Base-by-base conservation (phyloP, 768 basidiomycete genomes). In the Lactarius quietus region DNA sequence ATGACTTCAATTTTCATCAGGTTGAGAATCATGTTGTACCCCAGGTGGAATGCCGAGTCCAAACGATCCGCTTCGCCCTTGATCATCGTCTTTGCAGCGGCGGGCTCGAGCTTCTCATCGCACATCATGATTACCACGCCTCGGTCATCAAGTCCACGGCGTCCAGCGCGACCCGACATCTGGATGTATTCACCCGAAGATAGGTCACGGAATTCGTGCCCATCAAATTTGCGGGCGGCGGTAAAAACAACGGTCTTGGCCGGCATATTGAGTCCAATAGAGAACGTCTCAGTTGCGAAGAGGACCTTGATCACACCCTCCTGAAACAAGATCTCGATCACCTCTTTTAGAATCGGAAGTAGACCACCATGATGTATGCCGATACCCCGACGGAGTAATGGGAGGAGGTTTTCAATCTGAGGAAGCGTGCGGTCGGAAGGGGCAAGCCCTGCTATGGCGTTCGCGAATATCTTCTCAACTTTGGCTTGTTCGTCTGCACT, bases 51-150 rank as follows among this genome's bases (percentile, higher is more conserved):
- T 5, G 97, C 97, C 7, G 97, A 99, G 76, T 98, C 95, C 58
- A 99, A 80, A 56, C 95, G 82, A 74, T 99, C 96, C 5, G 97
- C 95, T 79, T 96, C 90, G 54, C 97, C 97, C 76, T 98, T 98
- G 72, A 99, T 90, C 97, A 99, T 99, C 60, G 82, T 83, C 79
- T 96, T 98, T 41, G 97, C 95, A 0, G 90, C 86, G 2, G 84
- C 74, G 0, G 97, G 95, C 71, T 98, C 97, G 53, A 99, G 82
- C 77, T 96, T 98, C 79, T 98, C 94, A 76, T 98, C 97, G 74
- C 91, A 92, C 97, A 99, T 98, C 93, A 99, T 92, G 71, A 99
- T 98, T 59, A 99, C 97, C 57, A 98, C 93, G 61, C 97, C 97
- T n/a, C 97, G 87, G 67, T 98, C 96, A 75, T 99, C 97, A 65